phyloP scores from a whole-genome alignment of 2,329 filamentous ascomycete genomes.

The Hyphodiscus sp. region DNA sequence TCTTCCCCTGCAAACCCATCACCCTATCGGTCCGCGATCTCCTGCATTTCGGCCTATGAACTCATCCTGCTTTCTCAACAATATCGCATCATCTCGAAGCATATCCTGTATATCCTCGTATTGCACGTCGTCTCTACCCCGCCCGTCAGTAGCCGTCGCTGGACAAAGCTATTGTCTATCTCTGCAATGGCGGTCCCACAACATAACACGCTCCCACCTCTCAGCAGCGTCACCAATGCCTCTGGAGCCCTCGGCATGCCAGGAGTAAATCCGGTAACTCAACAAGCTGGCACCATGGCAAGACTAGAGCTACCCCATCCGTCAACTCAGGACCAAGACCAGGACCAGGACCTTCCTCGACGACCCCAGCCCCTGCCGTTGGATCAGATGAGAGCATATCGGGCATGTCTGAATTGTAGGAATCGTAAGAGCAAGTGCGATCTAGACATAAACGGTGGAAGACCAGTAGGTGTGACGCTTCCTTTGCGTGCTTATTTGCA shows the following conservation, averaged over 20 bases:
- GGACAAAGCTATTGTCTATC: too few relatives aligned
- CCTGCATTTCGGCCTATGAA: neutral
- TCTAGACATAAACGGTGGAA: slow-evolving; percentile 26
- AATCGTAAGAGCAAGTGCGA: slow-evolving; percentile 30
- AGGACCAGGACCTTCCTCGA: neutral
- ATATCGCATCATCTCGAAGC: neutral
- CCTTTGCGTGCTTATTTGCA: too few relatives aligned
- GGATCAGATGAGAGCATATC: slow-evolving; percentile 29
- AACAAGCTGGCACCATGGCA: neutral
- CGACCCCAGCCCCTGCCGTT: slow-evolving; percentile 8
- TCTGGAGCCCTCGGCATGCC: neutral
- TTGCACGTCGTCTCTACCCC: neutral
- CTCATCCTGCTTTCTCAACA: neutral
- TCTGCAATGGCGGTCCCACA: neutral
- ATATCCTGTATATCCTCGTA: neutral
- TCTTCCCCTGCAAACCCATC: neutral
- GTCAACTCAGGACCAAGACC: neutral
- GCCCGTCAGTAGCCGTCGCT: neutral
- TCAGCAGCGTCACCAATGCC: slow-evolving; percentile 2
- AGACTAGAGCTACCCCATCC: neutral
- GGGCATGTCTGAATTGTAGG: slow-evolving; percentile 29
- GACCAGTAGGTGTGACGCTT: slow-evolving; percentile 23
- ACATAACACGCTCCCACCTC: slow-evolving; percentile 8
- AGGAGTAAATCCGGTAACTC: neutral
- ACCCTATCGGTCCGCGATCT: neutral